Base-by-base conservation (phyloP, 352 stramenopile species). In the Phytophthora pinifolia region DNA sequence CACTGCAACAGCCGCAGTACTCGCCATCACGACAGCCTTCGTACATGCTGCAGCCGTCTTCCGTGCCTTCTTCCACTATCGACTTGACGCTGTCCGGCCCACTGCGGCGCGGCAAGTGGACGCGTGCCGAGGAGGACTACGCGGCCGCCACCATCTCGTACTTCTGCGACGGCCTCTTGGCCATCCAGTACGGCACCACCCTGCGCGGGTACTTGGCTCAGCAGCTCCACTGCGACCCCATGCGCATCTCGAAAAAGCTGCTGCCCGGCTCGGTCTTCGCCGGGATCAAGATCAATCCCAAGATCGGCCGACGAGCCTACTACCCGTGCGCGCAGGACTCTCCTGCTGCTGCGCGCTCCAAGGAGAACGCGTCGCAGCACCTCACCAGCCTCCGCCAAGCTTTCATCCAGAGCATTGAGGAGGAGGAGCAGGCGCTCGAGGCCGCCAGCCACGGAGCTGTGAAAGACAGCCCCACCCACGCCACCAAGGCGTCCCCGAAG, bases 241-340 rank as follows among this genome's bases (percentile, higher is more conserved):
- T 90, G 80, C 71, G 80, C 13, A 83, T 90, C 55, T 90, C 80
- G 34, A 90, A 90, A 74, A 90, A 90, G 58, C 59, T 90, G 22
- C 60, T 89, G 36, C 76, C 79, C 0, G 79, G 79, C 5, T 73
- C 65, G 1, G 68, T 81, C 25, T 86, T 89, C 41, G 74, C 74
- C 27, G 77, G 73, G 22, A 74, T 89, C 46, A 78, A 80, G 52
- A 86, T 89, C 54, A 82, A 83, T 47, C 74, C 76, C 33, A 89
- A 89, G 76, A 82, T 89, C 39, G 79, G 79, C 1, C 70, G 79
- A 17, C 70, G 79, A 17, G 77, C 79, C 29, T 89, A 86, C 69
- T 88, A 83, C 54, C 76, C 79, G 45, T 79, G 74, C 44, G 63
- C 68, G 5, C 67, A 71, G 45, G 70, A 83, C 51, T 84, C 74